Evolutionary conservation across 495 filamentous ascomycete genomes (phyloP), one percentile per base, ranked within the genome.

Genomic region (Annulohypoxylon bovei): DNA sequence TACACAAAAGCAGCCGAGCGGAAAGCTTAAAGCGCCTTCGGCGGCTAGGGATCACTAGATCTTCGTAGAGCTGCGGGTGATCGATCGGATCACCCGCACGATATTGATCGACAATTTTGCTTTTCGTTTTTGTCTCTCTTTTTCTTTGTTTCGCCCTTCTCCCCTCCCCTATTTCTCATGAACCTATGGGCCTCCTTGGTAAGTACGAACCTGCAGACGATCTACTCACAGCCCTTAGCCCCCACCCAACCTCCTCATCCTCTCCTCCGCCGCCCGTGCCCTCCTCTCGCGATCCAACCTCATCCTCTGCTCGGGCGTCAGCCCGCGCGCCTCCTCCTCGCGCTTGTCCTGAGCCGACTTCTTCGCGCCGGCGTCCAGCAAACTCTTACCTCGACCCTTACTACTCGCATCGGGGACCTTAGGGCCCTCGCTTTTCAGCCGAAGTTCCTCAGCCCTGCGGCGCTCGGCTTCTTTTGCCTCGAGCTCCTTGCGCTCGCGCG

Each of bases 181-280:
- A n/a, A n/a, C n/a, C n/a, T n/a, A n/a, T n/a, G n/a, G n/a, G n/a
- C n/a, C n/a, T n/a, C n/a, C n/a, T n/a, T n/a, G 1, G 14, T 4
- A 53, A 58, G 18, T 14, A 9, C 18, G 3, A n/a, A n/a, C n/a
- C n/a, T n/a, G n/a, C n/a, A n/a, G n/a, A 3, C 3, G 18, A 49
- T 49, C 20, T 25, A 49, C 23, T 20, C 44, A 12, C 23, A 1
- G 14, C 16, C 22, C 35, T 54, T 22, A 30, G 37, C 33, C 32
- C 18, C 70, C 68, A 74, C 70, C 68, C 86, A 93, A 83, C 71
- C 87, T 80, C 76, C 82, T 87, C 40, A 98, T 86, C 69, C 95
- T 88, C 83, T 94, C 94, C 81, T 97, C 93, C 2, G 92, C 93
- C 12, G 94, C 94, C 64, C 93, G 87, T 11, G 92, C 93, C 72